Conservation (phyloP, 805 yeast species). For the Hanseniaspora occidentalis region DNA sequence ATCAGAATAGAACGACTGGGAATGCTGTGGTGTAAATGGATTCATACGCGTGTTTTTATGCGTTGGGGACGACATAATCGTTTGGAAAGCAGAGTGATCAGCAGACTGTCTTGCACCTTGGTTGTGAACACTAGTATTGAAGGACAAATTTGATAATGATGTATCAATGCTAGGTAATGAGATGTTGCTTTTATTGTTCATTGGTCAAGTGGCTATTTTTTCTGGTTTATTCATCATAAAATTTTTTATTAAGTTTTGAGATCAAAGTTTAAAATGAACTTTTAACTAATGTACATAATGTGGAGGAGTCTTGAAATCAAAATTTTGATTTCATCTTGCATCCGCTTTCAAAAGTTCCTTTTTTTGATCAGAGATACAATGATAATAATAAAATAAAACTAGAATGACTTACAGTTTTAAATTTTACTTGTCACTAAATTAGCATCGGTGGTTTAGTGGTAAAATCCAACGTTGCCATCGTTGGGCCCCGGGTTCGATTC, state of each 20-base stretch:
- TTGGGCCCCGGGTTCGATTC: constrained; percentile 28
- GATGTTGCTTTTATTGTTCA: not conserved
- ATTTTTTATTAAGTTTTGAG: no score
- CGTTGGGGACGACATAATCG: not conserved
- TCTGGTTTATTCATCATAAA: no score
- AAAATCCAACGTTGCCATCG: constrained; percentile 27
- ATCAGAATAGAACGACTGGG: constrained; percentile 3
- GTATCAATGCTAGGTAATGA: not conserved
- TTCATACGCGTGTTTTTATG: not conserved
- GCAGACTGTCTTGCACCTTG: not conserved
- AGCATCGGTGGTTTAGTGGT: constrained; percentile 27
- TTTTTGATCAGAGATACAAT: no score
- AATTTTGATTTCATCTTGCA: no score
- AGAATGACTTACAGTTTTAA: not conserved
- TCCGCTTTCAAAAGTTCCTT: no score
- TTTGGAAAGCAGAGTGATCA: no score
- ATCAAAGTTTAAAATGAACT: no score
- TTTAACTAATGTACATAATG: no score
- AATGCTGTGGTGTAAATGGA: not conserved
- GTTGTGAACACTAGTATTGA: not conserved
- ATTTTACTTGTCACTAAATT: not conserved
- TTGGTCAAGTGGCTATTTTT: not conserved
- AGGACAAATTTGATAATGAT: not conserved
- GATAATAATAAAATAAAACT: not conserved
- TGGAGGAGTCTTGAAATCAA: no score